A percentile compares a stretch with the other conserved stretches of the same genome.
phyloP scores from a whole-genome alignment of 306 rosid species.

The Rosa persica region DNA sequence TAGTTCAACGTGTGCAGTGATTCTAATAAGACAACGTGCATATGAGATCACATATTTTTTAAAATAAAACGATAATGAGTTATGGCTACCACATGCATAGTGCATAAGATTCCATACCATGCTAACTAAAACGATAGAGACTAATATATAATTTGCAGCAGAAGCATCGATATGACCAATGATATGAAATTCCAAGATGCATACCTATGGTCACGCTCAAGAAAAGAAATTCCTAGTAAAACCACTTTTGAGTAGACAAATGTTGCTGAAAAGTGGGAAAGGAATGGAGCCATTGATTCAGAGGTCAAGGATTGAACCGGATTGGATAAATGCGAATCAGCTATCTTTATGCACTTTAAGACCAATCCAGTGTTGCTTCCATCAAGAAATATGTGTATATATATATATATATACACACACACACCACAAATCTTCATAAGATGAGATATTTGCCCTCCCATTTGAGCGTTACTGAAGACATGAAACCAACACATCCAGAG shows the following conservation, averaged over 20 bases:
- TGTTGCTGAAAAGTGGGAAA: constrained; percentile 54
- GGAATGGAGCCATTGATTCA: constrained; percentile 46
- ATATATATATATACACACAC: too few relatives aligned
- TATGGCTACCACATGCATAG: neutral
- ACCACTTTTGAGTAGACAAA: constrained; percentile 71
- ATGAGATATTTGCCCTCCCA: too few relatives aligned
- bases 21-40: neutral
- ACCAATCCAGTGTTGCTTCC: too few relatives aligned
- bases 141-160: neutral
- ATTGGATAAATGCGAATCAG: too few relatives aligned
- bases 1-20: neutral
- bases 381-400: too few relatives aligned
- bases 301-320: too few relatives aligned
- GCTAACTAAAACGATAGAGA: neutral
- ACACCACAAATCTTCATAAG: too few relatives aligned
- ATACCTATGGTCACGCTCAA: constrained; percentile 84
- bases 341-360: too few relatives aligned
- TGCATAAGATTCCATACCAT: neutral
- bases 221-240: constrained; percentile 69
- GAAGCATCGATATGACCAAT: neutral
- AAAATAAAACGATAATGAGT: neutral
- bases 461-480: too few relatives aligned
- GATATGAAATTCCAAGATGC: constrained; percentile 10
- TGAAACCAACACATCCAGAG: too few relatives aligned
- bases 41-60: neutral